phyloP scores from a whole-genome alignment of 176 grass and related monocot genomes.

The Rhynchospora breviuscula region DNA sequence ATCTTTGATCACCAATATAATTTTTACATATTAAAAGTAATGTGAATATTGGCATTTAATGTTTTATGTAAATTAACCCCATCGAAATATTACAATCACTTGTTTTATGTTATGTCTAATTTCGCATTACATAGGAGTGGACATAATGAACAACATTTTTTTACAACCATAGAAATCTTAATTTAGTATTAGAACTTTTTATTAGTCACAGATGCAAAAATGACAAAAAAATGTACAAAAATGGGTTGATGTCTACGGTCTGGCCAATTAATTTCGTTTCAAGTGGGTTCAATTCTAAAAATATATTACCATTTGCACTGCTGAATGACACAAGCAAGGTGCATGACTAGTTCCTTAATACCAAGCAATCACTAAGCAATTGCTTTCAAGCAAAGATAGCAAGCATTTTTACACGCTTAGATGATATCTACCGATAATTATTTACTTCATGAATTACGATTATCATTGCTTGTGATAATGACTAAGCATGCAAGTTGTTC shows the following conservation, averaged over 20 bases:
- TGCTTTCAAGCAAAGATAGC: background rate
- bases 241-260: background rate
- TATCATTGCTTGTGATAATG: background rate
- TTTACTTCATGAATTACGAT: background rate
- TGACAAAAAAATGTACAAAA: background rate
- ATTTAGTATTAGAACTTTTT: background rate
- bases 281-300: background rate
- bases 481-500: background rate
- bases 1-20: background rate
- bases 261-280: background rate
- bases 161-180: background rate
- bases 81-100: background rate
- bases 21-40: background rate
- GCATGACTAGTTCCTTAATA: too few species aligned
- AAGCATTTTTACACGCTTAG: background rate
- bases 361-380: background rate
- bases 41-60: background rate
- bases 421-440: background rate
- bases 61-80: too few species aligned
- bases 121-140: background rate
- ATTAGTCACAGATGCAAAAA: background rate
- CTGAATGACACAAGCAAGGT: background rate
- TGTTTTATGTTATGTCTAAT: background rate
- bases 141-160: background rate
- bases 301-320: background rate